A percentile compares a stretch with the other conserved stretches of the same genome.
These are phyloP conservation scores for Penicillium rolfsii DNA, from an alignment of 2,329 filamentous ascomycete genomes.

Conservation along the genomic window DNA sequence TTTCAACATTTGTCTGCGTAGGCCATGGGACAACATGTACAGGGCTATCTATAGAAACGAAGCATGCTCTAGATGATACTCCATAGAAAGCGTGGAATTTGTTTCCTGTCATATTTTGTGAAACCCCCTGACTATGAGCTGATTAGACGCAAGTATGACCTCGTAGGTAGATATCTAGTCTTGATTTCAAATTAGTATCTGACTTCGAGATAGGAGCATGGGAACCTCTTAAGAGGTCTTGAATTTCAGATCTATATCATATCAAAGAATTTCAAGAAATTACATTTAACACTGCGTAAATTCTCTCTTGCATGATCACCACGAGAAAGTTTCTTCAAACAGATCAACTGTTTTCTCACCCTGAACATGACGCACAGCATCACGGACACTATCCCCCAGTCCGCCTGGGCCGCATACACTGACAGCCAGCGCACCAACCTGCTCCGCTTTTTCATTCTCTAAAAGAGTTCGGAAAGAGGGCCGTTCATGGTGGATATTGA, in stretches of 20 bases:
- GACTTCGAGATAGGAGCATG: neutral
- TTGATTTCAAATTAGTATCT: neutral
- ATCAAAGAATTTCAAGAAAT: neutral
- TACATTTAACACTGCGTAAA: neutral
- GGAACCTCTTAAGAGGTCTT: constrained; percentile 9
- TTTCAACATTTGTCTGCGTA: neutral
- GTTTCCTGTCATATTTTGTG: neutral
- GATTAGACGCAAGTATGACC: neutral
- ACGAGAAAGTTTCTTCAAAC: constrained; percentile 44
- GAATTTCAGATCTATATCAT: constrained; percentile 1
- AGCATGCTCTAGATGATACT: neutral
- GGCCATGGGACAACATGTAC: neutral
- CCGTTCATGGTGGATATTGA: constrained; percentile 33
- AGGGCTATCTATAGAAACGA: neutral
- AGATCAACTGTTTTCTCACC: constrained; percentile 39
- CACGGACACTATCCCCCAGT: constrained; percentile 43
- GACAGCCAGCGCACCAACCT: constrained; percentile 42
- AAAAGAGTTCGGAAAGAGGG: constrained; percentile 33
- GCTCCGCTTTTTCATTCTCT: constrained; percentile 32
- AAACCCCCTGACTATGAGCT: neutral
- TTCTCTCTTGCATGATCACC: constrained; percentile 29
- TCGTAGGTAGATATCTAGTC: neutral
- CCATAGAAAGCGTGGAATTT: neutral
- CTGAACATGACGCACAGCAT: constrained; percentile 36
- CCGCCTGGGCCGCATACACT: constrained; percentile 45